phyloP scores from a whole-genome alignment of 768 basidiomycete species.

The Trametes cinnabarina region DNA sequence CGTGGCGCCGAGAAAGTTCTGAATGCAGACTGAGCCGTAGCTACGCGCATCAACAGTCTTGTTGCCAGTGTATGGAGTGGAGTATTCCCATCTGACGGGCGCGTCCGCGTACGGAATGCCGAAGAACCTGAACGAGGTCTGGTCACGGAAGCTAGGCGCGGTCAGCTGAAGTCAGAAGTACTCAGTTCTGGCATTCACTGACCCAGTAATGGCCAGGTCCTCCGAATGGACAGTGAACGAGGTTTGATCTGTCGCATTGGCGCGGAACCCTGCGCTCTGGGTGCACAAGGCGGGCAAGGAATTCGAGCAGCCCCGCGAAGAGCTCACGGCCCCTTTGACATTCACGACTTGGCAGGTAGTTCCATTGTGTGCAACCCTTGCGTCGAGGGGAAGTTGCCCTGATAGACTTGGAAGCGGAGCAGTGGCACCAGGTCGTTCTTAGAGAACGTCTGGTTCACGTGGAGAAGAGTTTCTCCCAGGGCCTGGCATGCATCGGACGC shows the following conservation, averaged over 20 bases:
- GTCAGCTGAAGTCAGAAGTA: neutral
- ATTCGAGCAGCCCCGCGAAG: constrained; percentile 13
- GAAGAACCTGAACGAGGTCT: constrained; percentile 50
- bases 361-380: constrained; percentile 22
- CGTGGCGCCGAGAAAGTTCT: constrained; percentile 23
- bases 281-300: constrained; percentile 26
- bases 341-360: constrained; percentile 23
- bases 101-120: constrained; percentile 50
- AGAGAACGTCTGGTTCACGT: constrained; percentile 21
- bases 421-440: constrained; percentile 19
- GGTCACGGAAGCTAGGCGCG: constrained; percentile 41
- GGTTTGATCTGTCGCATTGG: constrained; percentile 12
- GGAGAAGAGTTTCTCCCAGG: constrained; percentile 26
- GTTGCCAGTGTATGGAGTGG: constrained; percentile 32
- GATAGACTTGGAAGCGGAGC: constrained; percentile 27
- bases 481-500: constrained; percentile 19
- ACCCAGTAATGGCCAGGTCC: constrained; percentile 27
- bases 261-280: constrained; percentile 21
- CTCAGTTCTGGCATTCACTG: neutral
- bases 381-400: constrained; percentile 8
- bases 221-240: constrained; percentile 21
- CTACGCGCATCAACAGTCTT: constrained; percentile 31
- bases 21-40: constrained; percentile 24
- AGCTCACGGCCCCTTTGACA: constrained; percentile 20
- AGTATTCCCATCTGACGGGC: constrained; percentile 43